Base-by-base conservation (phyloP, 2,329 filamentous ascomycete genomes). In the Zymoseptoria passerinii region DNA sequence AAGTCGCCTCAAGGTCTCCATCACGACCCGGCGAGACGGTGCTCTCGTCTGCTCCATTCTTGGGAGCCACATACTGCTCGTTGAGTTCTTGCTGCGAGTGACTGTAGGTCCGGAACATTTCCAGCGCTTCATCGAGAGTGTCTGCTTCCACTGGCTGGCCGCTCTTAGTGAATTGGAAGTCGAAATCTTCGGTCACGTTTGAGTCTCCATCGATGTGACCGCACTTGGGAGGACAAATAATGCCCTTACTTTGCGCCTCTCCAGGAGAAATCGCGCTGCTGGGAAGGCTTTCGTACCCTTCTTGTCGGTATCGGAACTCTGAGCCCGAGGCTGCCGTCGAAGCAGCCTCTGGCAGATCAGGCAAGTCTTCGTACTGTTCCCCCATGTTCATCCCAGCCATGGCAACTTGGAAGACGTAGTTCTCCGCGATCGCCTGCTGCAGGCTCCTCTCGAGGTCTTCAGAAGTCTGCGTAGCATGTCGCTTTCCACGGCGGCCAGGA, bases 361-460 rank as follows among this genome's bases (percentile, higher is more conserved):
- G 35, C 35, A 44, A 16, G 35, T 44, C 35, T 44, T 44, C 35
- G 13, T 44, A 44, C 35, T 44, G 35, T 13, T 44, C 35, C 5
- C 35, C 35, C 35, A n/a, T 52, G 23, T 27, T 58, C 3, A 60
- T 51, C 18, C 58, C 61, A 13, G 56, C 57, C 50, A 65, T 57
- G 4, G 61, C 59, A 18, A 53, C 54, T 48, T 65, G 61, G 35
- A 63, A 62, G 16, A 55, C 59, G 58, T 62, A 62, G 53, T 62
- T 55, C 28, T 61, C 56, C 20, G 59, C 54, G 8, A 64, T 56
- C 7, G 55, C 61, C 35, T 62, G 53, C 27, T 63, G 50, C 52
- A 65, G 53, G 35, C 35, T 44, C 35, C n/a, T 44, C 35, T 44
- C 35, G 7, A 44, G 35, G 13, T 44, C 13, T 44, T 44, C 35